Evolutionary conservation across 805 yeast species (phyloP), one percentile per base, ranked within the genome.

Genomic region (Saitoella complicata): DNA sequence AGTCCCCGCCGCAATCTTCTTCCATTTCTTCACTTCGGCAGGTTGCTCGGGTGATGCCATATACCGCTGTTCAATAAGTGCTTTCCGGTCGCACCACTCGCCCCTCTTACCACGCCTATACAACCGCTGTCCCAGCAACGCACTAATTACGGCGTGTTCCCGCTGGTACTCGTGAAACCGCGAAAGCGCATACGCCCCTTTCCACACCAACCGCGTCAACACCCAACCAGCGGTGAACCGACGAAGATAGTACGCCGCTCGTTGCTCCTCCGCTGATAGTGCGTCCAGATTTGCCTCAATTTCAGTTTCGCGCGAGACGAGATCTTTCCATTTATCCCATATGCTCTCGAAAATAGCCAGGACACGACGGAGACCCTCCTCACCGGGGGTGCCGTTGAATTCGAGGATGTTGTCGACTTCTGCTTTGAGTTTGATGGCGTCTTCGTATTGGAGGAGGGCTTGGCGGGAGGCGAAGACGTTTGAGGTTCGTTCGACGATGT

Each of bases 31-130:
- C 13, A 44, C 32, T 5, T 21, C 36, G n/a, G 38, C 39, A n/a
- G 38, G 40, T 29, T 42, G 43, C 2, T 45, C 41, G 2, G 39
- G 41, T 21, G 21, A 21, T n/a, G 45, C 41, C 31, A 45, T 34
- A 33, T 47, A 44, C 11, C 36, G 38, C 12, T 43, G 38, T 38
- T 51, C 54, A 7, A 51, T 45, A 21, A 51, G 36, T 3, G 54
- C 53, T 31, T 51, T 51, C 13, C 45, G 32, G 32, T 50, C 49
- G 31, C 46, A 51, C 54, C 54, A 51, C 13, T 45, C 48, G 3
- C 54, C 54, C n/a, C 54, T 40, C 33, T 47, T 51, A 30, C 53
- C 54, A 10, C 41, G 46, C 8, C 47, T 38, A 33, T 48, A 51
- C 1, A 41, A 13, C 5, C 39, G 33, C 12, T 51, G 54, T 5